Conservation (phyloP, 805 yeast genomes). For the Debaryomyces hansenii region DNA sequence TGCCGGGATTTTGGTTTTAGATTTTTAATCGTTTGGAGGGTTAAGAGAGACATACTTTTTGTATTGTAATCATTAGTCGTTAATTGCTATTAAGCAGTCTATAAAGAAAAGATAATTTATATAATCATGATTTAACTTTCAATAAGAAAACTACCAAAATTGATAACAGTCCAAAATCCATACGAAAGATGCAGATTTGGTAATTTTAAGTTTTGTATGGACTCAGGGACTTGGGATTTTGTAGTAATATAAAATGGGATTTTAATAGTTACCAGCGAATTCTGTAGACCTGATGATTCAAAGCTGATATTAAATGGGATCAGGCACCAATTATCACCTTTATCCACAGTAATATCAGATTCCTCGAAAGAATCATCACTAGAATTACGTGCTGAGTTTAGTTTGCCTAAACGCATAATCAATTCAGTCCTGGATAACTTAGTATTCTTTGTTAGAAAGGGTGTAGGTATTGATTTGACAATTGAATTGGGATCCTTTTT, state of each 20-base stretch:
- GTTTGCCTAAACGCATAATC: constrained; percentile 21
- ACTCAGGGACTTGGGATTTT: constrained; percentile 23
- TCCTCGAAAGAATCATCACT: constrained; percentile 11
- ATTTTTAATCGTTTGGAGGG: constrained; percentile 35
- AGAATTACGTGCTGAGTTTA: neutral
- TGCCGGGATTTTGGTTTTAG: constrained; percentile 58
- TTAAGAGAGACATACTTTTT: neutral
- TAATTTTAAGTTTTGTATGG: constrained; percentile 13
- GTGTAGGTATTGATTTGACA: constrained; percentile 36
- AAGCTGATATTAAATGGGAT: constrained; percentile 26
- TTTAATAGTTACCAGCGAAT: constrained; percentile 6
- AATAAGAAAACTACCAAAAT: constrained; percentile 6
- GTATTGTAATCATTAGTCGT: neutral
- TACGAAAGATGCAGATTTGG: constrained; percentile 11
- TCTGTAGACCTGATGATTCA: neutral
- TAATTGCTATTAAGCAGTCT: neutral
- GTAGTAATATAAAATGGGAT: constrained; percentile 33
- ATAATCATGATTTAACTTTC: neutral
- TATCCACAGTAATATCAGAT: constrained; percentile 18
- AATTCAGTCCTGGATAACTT: constrained; percentile 31
- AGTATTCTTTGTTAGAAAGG: constrained; percentile 28
- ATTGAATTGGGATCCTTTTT: constrained; percentile 17
- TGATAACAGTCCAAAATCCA: constrained; percentile 14
- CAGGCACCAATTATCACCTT: constrained; percentile 35
- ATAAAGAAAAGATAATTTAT: neutral